Evolutionary conservation across 495 filamentous ascomycete species (phyloP).

Genomic region (Rhizodiscina lignyota): DNA sequence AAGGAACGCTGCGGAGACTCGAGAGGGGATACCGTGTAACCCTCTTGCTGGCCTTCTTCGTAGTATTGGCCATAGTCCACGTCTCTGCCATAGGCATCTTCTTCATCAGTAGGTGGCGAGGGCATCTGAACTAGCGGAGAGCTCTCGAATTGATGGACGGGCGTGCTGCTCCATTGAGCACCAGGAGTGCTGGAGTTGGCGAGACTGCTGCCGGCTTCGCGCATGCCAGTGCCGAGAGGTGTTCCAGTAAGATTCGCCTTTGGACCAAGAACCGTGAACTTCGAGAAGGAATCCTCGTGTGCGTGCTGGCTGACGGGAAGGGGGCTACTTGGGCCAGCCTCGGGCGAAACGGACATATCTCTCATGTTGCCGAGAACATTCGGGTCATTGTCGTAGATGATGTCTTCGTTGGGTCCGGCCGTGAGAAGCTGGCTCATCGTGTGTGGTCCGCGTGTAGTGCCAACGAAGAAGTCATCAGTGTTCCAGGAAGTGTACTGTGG

Average conservation of each 20-base stretch:
- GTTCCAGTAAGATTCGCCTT: slow-evolving; percentile 21
- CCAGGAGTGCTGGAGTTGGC: slow-evolving; percentile 21
- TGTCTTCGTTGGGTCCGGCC: background rate
- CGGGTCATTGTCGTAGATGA: background rate
- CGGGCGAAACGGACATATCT: too few species aligned
- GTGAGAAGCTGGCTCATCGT: background rate
- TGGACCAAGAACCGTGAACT: slow-evolving; percentile 13
- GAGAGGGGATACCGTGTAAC: background rate
- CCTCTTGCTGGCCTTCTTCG: background rate
- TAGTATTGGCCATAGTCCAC: background rate
- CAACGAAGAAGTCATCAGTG: too few species aligned
- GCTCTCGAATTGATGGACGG: background rate
- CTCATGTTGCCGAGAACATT: too few species aligned
- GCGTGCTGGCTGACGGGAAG: background rate
- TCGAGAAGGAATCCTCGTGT: slow-evolving; percentile 16
- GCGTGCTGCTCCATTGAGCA: slow-evolving; percentile 1
- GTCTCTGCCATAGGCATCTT: background rate
- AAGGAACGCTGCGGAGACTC: background rate
- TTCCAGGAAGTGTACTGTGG: too few species aligned
- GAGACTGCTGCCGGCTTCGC: slow-evolving; percentile 21
- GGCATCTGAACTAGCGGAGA: too few species aligned
- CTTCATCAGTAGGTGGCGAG: background rate
- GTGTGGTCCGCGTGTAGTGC: background rate
- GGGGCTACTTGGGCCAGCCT: background rate
- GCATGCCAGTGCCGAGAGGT: slow-evolving; percentile 16